These are phyloP conservation scores for Penicillium manginii DNA, from an alignment of 495 filamentous ascomycete species.

Conservation along the genomic window DNA sequence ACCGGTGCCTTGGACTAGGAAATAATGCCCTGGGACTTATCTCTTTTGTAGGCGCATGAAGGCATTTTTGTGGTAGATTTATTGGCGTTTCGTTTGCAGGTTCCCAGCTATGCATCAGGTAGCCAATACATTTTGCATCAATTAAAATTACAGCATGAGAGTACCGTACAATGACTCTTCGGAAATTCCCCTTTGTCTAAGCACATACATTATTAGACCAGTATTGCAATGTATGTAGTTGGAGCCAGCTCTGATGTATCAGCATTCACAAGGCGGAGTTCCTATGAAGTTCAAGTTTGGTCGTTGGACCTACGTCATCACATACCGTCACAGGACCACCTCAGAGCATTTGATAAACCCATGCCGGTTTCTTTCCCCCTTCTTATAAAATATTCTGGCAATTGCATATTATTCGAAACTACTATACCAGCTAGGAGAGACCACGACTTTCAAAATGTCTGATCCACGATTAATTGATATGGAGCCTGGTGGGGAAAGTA, in stretches of 20 bases:
- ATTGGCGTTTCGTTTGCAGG: constrained; percentile 4
- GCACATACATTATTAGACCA: no score
- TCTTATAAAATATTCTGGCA: background rate
- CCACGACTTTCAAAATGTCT: constrained; percentile 26
- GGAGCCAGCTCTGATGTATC: background rate
- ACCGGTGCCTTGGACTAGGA: background rate
- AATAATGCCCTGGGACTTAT: background rate
- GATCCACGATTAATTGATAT: constrained; percentile 59
- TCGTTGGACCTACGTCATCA: constrained; percentile 28
- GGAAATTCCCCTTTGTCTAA: no score
- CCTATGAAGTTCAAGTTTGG: background rate
- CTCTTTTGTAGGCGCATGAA: constrained; percentile 21
- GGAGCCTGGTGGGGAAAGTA: constrained; percentile 63
- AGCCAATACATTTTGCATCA: background rate
- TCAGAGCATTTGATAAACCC: background rate
- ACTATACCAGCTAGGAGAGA: background rate
- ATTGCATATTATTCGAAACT: background rate
- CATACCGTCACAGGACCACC: constrained; percentile 22
- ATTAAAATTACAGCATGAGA: background rate
- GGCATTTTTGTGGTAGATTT: constrained; percentile 17
- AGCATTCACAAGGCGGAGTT: background rate
- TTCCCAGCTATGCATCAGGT: background rate
- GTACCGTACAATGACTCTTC: no score
- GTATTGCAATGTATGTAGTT: background rate
- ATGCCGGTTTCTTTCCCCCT: background rate